Evolutionary conservation across 768 basidiomycete species (phyloP), one percentile per base, ranked within the genome.

Genomic region (Sistotremastrum niveocremeum): DNA sequence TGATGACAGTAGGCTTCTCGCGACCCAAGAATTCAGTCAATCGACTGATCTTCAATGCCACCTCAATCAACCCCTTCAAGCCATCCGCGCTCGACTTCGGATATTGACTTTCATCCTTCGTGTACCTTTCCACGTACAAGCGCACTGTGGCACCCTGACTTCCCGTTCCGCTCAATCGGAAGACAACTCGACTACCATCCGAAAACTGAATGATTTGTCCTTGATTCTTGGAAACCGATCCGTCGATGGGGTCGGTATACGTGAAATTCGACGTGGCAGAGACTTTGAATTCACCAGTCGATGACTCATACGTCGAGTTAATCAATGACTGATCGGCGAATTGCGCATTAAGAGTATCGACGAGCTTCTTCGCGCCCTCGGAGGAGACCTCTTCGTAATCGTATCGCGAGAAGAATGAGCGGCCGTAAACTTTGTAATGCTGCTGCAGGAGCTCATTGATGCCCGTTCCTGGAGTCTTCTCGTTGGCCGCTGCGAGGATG

Each of bases 231-330:
- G 86, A 89, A 51, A 97, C 75, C 39, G 85, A 88, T 45, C 80
- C 69, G 61, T 99, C 95, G 63, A 98, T 97, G n/a, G 95, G 95
- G 63, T 99, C 95, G 42, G 80, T 95, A 74, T 99, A 99, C 60
- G 84, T 77, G 61, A 99, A 99, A 72, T 89, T 79, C 68, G 80
- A 81, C 38, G 84, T 67, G 29, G 75, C 73, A 11, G 76, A 72
- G 47, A 99, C 78, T 49, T 72, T 81, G 71, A 93, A 98, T 40
- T 74, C 73, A 36, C 68, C 69, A 3, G 81, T 78, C 42, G 81
- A 75, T 2, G 89, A 83, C 38, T 65, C 70, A 65, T 88, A 78
- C 6, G 66, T 65, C 31, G 78, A 78, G 56, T 79, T 73, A 57
- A 75, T 70, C 56, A 97, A 80, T 41, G 77, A 79, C 1, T 74